Evolutionary conservation across 805 yeast species (phyloP), one percentile per base, ranked within the genome.

Genomic region (Hanseniaspora jakobsenii): DNA sequence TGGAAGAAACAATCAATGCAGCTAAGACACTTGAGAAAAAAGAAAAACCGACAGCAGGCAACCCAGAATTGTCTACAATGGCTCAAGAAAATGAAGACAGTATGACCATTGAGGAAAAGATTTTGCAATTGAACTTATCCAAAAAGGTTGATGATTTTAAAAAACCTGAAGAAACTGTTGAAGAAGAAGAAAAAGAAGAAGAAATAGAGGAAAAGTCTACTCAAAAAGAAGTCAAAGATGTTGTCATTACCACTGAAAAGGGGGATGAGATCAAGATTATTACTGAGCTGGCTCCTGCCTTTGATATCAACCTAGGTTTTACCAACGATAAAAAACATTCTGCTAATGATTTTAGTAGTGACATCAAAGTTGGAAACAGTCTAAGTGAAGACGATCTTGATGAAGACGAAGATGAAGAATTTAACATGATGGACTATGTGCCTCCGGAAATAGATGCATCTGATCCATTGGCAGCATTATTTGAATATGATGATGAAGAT

Each of bases 1-100:
- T 91, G 52, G 75, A 72, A 50, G 69, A 72, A 32, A 91, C 87
- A 3, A 69, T 70, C 14, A 72, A 71, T 52, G 89, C 86, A 4
- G 79, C 83, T 0, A 81, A 75, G 51, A 65, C 62, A 30, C 70
- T 68, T 13, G 67, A 63, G 45, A 51, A 58, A 45, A 41, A 50
- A 3, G 44, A 44, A 6, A 52, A 43, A n/a, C n/a, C n/a, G n/a
- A n/a, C n/a, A n/a, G n/a, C n/a, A n/a, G n/a, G n/a, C n/a, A n/a
- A n/a, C n/a, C n/a, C n/a, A n/a, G n/a, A n/a, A n/a, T n/a, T n/a
- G n/a, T n/a, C 38, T 6, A 37, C 44, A 10, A 26, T 28, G 13
- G 6, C 13, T 9, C 22, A 34, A 4, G 52, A 50, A 4, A 51
- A 52, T 4, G 49, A 53, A 9, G 38, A 49, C 3, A 42, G 38